A percentile compares a stretch with the other conserved stretches of the same genome.
phyloP scores from a whole-genome alignment of 1,139 yeast genomes.

The Sugiyamaella neomexicana region DNA sequence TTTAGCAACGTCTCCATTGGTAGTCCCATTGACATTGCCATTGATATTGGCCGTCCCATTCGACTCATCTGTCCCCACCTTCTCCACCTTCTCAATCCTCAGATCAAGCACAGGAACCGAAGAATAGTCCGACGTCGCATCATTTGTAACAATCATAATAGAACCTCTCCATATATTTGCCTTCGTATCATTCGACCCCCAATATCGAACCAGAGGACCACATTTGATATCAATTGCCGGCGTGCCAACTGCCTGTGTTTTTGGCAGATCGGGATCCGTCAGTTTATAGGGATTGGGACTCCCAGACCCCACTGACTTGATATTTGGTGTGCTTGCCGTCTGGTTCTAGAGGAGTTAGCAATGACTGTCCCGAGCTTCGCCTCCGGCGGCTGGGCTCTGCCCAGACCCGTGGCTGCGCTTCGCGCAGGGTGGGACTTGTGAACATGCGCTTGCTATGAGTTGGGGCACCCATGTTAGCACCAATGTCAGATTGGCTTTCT shows the following conservation, averaged over 20 bases:
- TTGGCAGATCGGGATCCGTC: slow-evolving; percentile 17
- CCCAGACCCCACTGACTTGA: not conserved
- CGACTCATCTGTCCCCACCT: too few species aligned
- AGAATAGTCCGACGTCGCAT: slow-evolving; percentile 37
- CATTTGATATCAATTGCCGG: slow-evolving; percentile 55
- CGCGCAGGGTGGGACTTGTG: too few species aligned
- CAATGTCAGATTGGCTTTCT: too few species aligned
- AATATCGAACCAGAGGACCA: slow-evolving; percentile 74
- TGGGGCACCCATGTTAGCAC: too few species aligned
- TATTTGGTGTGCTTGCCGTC: slow-evolving; percentile 7
- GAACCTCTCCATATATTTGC: slow-evolving; percentile 60
- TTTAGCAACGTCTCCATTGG: too few species aligned
- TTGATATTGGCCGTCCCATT: too few species aligned
- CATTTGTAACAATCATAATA: slow-evolving; percentile 59
- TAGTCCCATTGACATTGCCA: too few species aligned
- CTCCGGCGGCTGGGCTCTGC: not conserved
- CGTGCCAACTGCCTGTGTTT: slow-evolving; percentile 24
- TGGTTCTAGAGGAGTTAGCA: not conserved
- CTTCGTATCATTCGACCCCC: slow-evolving; percentile 58
- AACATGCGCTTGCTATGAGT: too few species aligned
- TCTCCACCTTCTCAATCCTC: not conserved
- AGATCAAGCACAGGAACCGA: slow-evolving; percentile 22
- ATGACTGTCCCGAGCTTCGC: too few species aligned
- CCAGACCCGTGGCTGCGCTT: not conserved
- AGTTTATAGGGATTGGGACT: slow-evolving; percentile 1